Evolutionary conservation across 192 early-diverging fungal genomes (phyloP).

Genomic region (Coemansia sp.): DNA sequence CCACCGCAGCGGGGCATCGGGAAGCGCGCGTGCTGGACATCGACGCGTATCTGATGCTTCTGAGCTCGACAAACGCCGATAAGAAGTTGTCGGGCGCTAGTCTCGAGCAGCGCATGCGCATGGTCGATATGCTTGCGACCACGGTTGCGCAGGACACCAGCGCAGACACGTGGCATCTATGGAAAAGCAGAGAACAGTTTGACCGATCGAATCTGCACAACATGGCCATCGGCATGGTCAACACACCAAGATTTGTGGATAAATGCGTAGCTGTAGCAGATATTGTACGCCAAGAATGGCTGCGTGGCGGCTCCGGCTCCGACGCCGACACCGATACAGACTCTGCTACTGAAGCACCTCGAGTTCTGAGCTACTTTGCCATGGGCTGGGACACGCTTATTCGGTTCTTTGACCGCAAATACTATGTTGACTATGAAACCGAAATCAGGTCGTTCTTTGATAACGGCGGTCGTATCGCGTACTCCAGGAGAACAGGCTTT

Average conservation of each 20-base stretch:
- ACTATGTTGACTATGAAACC: constrained; percentile 60
- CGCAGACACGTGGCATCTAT: constrained; percentile 50
- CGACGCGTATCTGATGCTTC: constrained; percentile 64
- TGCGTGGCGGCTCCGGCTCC: neutral
- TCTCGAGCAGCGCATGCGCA: constrained; percentile 65
- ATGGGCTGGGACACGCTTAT: constrained; percentile 82
- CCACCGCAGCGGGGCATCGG: constrained; percentile 7
- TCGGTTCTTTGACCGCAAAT: constrained; percentile 74
- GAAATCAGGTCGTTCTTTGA: constrained; percentile 65
- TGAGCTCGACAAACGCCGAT: constrained; percentile 70
- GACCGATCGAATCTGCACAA: constrained; percentile 37
- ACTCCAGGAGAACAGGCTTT: constrained; percentile 36
- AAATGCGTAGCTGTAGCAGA: constrained; percentile 51
- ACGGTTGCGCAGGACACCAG: constrained; percentile 30
- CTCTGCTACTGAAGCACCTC: neutral
- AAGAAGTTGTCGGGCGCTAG: constrained; percentile 61
- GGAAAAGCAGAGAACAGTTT: constrained; percentile 36
- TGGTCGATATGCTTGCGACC: constrained; percentile 68
- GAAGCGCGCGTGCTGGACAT: constrained; percentile 47
- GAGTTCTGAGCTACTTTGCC: constrained; percentile 61
- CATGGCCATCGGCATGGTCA: constrained; percentile 61
- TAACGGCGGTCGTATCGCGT: constrained; percentile 44
- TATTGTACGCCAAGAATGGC: constrained; percentile 22
- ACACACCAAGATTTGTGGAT: constrained; percentile 70
- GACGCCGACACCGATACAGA: neutral